Base-by-base conservation (phyloP, 352 stramenopile genomes). In the Pythium grandisporangium region DNA sequence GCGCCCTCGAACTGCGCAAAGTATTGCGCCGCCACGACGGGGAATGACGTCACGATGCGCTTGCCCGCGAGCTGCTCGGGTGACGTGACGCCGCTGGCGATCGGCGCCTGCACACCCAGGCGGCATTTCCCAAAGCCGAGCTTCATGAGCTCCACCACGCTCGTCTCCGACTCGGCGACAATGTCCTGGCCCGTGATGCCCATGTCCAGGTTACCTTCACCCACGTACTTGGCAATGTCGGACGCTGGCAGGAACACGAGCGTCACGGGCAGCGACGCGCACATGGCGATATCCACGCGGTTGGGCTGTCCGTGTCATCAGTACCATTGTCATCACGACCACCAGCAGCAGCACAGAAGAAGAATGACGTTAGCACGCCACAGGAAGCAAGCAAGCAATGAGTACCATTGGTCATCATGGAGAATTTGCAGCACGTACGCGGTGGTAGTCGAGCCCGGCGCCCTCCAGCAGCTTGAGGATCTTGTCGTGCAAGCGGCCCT, bases 161-260 rank as follows among this genome's bases (percentile, higher is more conserved):
- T 63, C 3, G 95, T 95, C 38, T 76, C 41, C 42, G 71, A 94
- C 67, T 98, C 94, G 32, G 87, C 82, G 6, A 98, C 82, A 36
- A 97, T 95, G 59, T 97, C 89, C 45, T 96, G 76, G 34, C 96
- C 96, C 17, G 96, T 99, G 61, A 99, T 98, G n/a, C 96, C 96
- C 14, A 98, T 77, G 61, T 99, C 96, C 26, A 99, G 66, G 58
- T 98, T 98, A 51, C 96, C 96, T 45, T 98, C 93, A 30, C 93
- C 96, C 10, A 99, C 95, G 54, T 98, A 99, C 43, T 88, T 97
- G 4, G 96, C 92, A 64, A 99, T 99, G 66, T 99, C 96, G 0
- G 94, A 61, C 1, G 96, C 95, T 1, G 95, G 95, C 17, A 99
- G 63, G 58, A 99, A 99, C 30, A 99, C 92, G 23, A 99, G 71